phyloP scores from a whole-genome alignment of 306 rosid genomes.

The Castanopsis chinensis region DNA sequence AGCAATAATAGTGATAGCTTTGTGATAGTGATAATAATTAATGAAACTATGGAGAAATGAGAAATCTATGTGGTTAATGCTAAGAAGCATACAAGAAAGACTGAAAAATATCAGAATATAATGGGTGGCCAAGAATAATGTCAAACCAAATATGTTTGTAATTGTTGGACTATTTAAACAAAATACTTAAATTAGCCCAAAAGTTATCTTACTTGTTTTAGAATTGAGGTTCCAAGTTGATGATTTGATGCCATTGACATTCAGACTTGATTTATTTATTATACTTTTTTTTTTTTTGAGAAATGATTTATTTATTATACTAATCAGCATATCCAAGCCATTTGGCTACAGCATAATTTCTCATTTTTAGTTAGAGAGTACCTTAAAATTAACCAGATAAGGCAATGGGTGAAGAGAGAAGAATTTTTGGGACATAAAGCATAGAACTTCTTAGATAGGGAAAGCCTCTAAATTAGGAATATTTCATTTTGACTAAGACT shows the following conservation, averaged over 20 bases:
- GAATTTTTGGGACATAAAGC: background rate
- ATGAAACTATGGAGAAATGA: too few species aligned
- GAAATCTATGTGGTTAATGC: background rate
- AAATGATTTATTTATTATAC: too few species aligned
- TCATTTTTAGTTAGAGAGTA: background rate
- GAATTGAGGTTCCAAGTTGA: background rate
- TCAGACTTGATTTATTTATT: too few species aligned
- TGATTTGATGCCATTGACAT: background rate
- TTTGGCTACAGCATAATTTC: background rate
- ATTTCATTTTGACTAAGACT: constrained; percentile 18
- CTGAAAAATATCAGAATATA: background rate
- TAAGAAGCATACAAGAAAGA: background rate
- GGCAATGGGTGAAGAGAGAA: background rate
- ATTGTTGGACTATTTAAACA: background rate
- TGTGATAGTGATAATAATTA: too few species aligned
- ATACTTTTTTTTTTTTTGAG: too few species aligned
- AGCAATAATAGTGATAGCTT: too few species aligned
- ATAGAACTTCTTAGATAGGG: background rate
- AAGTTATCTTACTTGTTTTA: background rate
- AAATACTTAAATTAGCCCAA: background rate
- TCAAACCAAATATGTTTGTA: background rate
- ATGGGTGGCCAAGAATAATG: background rate
- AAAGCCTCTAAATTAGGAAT: constrained; percentile 18
- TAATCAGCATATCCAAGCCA: background rate
- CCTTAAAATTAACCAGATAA: background rate